Percentiles rank a stretch among this genome's conserved stretches.
phyloP scores from a whole-genome alignment of 2,329 filamentous ascomycete genomes.

The Scytalidium lignicola region DNA sequence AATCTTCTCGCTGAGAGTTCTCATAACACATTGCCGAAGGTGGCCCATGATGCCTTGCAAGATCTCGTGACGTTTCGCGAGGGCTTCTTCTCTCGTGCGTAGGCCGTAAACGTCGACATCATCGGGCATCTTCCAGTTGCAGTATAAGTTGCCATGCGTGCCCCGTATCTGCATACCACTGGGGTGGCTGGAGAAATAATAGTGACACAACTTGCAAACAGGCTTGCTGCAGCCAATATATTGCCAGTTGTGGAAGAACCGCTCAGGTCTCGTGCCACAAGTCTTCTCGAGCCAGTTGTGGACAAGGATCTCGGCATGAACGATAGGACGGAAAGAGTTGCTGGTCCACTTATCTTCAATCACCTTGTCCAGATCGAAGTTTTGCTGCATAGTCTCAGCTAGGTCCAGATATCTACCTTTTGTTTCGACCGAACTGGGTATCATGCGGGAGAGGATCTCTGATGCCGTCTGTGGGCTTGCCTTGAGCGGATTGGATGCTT shows the following conservation, averaged over 20 bases:
- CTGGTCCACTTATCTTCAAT: slow-evolving; percentile 1
- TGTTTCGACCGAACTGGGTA: no score
- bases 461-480: no score
- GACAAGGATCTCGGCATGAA: slow-evolving; percentile 11
- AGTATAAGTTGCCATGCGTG: slow-evolving; percentile 10
- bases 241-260: slow-evolving; percentile 8
- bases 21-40: no score
- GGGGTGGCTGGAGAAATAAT: slow-evolving; percentile 9
- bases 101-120: slow-evolving; percentile 11
- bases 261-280: slow-evolving; percentile 3
- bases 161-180: slow-evolving; percentile 8
- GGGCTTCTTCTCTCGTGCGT: no score
- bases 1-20: no score
- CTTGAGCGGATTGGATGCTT: background rate
- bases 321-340: slow-evolving; percentile 9
- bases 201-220: slow-evolving; percentile 10
- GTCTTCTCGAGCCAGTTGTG: slow-evolving; percentile 6
- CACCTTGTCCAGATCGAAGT: slow-evolving; percentile 5
- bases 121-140: slow-evolving; percentile 8
- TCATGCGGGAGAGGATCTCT: no score
- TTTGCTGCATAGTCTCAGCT: no score
- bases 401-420: no score
- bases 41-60: no score
- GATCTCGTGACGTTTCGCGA: no score
- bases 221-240: slow-evolving; percentile 15